phyloP scores from a whole-genome alignment of 345 rosid genomes.

The Orychophragmus violaceus region DNA sequence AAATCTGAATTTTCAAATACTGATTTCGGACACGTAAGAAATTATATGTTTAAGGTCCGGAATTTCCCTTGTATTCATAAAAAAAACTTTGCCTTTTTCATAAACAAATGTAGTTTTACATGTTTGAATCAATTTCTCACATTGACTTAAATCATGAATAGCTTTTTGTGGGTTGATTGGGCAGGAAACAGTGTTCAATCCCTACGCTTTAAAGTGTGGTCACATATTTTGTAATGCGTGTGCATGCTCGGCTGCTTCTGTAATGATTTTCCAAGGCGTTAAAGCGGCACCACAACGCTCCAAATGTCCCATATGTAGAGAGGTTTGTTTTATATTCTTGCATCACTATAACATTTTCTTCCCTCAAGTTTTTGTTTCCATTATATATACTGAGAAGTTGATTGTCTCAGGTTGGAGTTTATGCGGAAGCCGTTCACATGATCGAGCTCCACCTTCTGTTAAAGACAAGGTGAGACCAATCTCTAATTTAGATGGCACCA shows the following conservation, averaged over 20 bases:
- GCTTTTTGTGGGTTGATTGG: neutral
- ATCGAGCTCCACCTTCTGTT: constrained; percentile 59
- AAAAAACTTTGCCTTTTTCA: too few relatives aligned
- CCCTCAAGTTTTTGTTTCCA: neutral
- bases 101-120: neutral
- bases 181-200: constrained; percentile 82
- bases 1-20: too few relatives aligned
- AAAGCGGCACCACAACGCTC: constrained; percentile 52
- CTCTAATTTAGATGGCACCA: neutral
- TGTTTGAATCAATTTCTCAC: neutral
- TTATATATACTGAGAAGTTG: neutral
- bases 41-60: too few relatives aligned
- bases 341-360: neutral
- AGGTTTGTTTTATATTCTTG: constrained; percentile 44
- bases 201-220: constrained; percentile 80
- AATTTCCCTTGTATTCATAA: too few relatives aligned
- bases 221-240: constrained; percentile 91
- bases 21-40: too few relatives aligned
- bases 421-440: constrained; percentile 67
- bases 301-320: constrained; percentile 90
- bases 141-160: neutral
- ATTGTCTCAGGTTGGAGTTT: constrained; percentile 71
- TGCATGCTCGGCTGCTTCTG: constrained; percentile 87
- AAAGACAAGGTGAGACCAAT: constrained; percentile 50
- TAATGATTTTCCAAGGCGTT: constrained; percentile 63